Evolutionary conservation across 805 yeast species (phyloP), one percentile per base, ranked within the genome.

Genomic region (Wickerhamiella domercqiae): DNA sequence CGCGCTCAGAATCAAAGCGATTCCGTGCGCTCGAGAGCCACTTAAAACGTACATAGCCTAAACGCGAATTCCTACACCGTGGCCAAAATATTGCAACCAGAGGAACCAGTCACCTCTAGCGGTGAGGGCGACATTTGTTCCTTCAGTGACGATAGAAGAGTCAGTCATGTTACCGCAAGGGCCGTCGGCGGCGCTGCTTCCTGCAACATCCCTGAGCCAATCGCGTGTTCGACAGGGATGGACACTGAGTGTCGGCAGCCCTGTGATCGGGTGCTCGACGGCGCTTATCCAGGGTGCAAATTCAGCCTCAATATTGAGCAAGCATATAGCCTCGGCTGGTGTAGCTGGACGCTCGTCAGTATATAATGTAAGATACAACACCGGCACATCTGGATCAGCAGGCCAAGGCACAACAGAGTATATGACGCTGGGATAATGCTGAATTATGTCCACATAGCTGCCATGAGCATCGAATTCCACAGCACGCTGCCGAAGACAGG

Each of bases 171-270:
- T n/a, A n/a, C n/a, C n/a, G n/a, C n/a, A n/a, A n/a, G n/a, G n/a
- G n/a, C n/a, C n/a, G n/a, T n/a, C n/a, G n/a, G n/a, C n/a, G n/a
- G n/a, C n/a, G n/a, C n/a, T n/a, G 21, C n/a, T 15, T 2, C 49
- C 38, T n/a, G 38, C 40, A 13, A 48, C 41, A 21, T 49, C 50
- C 2, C 45, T 47, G 21, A 62, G 47, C 39, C 60, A 39, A 6
- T 47, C 50, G 4, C 40, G 33, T 0, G 66, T 55, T 29, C 58
- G 55, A 47, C 71, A 66, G 3, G 70, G 70, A 42, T 66, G 71
- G 1, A 66, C 29, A 36, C 52, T 55, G 36, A 53, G 47, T 13
- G 42, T 32, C 5, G 57, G 57, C 29, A 42, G 38, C 3, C 52
- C 52, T 22, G 44, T 40, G 7, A 44, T n/a, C 4, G 59, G 59